Evolutionary conservation across 176 grass and related monocot species (phyloP).

Genomic region (Oryza officinalis): DNA sequence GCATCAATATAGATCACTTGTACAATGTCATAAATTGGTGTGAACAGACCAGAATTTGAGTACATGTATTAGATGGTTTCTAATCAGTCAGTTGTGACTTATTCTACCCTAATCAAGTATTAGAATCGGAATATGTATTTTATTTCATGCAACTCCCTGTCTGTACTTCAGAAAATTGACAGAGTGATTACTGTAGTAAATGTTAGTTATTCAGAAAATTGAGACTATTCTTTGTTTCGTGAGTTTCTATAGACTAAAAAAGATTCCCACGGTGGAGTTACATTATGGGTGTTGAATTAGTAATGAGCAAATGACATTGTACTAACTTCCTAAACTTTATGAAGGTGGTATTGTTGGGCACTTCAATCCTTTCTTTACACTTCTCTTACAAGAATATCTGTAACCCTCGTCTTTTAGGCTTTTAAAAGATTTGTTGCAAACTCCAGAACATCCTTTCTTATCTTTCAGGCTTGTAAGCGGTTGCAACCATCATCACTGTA

Average conservation of each 20-base stretch:
- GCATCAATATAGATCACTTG: neutral
- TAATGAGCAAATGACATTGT: neutral
- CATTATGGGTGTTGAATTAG: neutral
- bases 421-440: slow-evolving; percentile 8
- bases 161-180: neutral
- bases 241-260: neutral
- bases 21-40: neutral
- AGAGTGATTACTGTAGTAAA: neutral
- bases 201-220: neutral
- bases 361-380: neutral
- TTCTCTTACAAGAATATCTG: neutral
- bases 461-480: neutral
- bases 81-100: slow-evolving; percentile 8
- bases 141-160: neutral
- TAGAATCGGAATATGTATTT: neutral
- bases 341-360: neutral
- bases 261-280: neutral
- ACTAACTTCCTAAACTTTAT: slow-evolving; percentile 12
- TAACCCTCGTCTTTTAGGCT: neutral
- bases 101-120: neutral
- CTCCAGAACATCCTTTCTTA: neutral
- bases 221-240: neutral
- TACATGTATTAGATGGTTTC: slow-evolving; percentile 24
- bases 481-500: neutral
- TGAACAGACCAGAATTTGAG: slow-evolving; percentile 20